Evolutionary conservation across 495 filamentous ascomycete species (phyloP).

Genomic region (Xylaria castorea): DNA sequence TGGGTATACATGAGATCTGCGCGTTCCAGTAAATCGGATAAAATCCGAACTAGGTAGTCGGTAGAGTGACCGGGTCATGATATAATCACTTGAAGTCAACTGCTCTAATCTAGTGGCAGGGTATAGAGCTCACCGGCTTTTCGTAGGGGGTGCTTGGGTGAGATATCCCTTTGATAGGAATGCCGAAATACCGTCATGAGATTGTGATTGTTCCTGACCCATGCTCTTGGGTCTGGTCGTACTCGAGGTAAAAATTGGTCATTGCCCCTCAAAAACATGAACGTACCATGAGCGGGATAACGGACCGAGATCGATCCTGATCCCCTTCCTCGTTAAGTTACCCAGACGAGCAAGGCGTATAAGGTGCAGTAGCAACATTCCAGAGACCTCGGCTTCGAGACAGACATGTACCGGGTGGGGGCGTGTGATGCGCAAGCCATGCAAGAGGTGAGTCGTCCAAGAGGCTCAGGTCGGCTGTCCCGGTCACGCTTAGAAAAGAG

Average conservation of each 20-base stretch:
- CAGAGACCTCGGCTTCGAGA: neutral
- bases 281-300: neutral
- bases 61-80: neutral
- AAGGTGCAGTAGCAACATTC: neutral
- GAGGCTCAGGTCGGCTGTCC: conserved; percentile 23
- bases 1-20: conserved; percentile 14
- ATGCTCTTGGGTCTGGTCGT: neutral
- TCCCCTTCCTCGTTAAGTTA: neutral
- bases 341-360: neutral
- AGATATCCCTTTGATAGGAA: neutral
- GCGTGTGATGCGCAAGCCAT: conserved; percentile 18
- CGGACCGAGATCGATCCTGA: neutral
- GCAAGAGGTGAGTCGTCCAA: neutral
- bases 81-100: conserved; percentile 3
- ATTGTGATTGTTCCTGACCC: conserved; percentile 15
- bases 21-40: conserved; percentile 4
- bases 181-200: neutral
- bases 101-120: neutral
- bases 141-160: neutral
- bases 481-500: conserved; percentile 8
- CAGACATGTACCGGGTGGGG: neutral
- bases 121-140: neutral
- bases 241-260: neutral
- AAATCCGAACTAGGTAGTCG: neutral
- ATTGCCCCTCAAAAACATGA: neutral